Evolutionary conservation across 257 asterid species (phyloP).

Genomic region (Solanum ossicruentum): DNA sequence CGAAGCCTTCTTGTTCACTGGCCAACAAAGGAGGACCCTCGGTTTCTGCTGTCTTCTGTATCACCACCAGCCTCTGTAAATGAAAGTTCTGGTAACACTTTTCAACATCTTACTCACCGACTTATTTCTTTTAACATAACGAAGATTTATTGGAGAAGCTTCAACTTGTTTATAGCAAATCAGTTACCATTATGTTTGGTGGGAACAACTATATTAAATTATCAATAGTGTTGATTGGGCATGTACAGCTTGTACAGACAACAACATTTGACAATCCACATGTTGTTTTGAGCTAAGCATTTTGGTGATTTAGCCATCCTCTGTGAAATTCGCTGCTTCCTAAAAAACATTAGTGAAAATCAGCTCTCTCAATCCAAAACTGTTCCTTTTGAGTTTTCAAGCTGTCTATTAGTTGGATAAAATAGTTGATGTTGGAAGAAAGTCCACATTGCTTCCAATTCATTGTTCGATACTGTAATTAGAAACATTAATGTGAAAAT

Average conservation of each 20-base stretch:
- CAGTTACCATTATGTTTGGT: neutral
- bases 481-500: neutral
- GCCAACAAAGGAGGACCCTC: conserved; percentile 70
- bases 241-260: neutral
- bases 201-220: neutral
- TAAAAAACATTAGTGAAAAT: neutral
- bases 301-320: neutral
- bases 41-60: conserved; percentile 78
- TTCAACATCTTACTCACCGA: neutral
- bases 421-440: neutral
- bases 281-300: neutral
- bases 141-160: neutral
- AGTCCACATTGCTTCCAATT: neutral
- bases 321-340: neutral
- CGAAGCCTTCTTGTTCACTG: conserved; percentile 95
- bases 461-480: neutral
- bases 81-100: conserved; percentile 35
- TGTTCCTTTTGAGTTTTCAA: neutral
- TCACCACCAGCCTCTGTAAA: conserved; percentile 43
- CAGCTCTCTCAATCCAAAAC: neutral
- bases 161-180: neutral
- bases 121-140: neutral
- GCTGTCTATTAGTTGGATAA: neutral
- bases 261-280: neutral
- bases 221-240: neutral